Conservation (phyloP, 2,329 filamentous ascomycete genomes). For the Thelonectria olida region DNA sequence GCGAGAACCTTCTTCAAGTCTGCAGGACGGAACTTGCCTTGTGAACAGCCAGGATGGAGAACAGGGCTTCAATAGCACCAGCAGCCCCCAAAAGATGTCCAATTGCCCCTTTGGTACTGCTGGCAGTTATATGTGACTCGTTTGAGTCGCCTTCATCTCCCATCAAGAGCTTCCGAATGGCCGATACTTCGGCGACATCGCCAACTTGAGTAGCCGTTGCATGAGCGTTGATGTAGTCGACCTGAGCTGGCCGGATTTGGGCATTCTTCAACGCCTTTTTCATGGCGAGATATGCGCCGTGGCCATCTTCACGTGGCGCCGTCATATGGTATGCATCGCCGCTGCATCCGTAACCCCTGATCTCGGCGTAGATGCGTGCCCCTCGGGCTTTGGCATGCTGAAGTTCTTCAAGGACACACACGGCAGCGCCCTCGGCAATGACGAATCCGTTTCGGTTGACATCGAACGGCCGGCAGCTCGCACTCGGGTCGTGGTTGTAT, state of each 20-base stretch:
- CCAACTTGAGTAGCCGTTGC: conserved; percentile 89
- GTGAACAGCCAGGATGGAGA: conserved; percentile 80
- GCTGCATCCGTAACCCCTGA: conserved; percentile 89
- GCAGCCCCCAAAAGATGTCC: conserved; percentile 93
- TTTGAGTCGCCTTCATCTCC: conserved; percentile 72
- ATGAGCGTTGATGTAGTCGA: conserved; percentile 96
- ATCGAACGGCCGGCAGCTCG: conserved; percentile 90
- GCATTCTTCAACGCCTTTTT: conserved; percentile 80
- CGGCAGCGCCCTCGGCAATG: conserved; percentile 89
- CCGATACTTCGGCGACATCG: conserved; percentile 86
- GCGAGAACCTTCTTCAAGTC: neutral
- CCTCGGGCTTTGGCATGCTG: conserved; percentile 85
- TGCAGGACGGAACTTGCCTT: conserved; percentile 65
- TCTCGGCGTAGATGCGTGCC: conserved; percentile 86
- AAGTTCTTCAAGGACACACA: conserved; percentile 88
- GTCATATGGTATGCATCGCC: conserved; percentile 96
- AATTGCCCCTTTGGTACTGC: conserved; percentile 92
- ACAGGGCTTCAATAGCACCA: conserved; percentile 89
- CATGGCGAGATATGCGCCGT: conserved; percentile 87
- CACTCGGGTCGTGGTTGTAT: conserved; percentile 76
- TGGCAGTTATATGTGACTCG: conserved; percentile 78
- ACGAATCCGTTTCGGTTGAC: conserved; percentile 84
- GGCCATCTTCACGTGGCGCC: conserved; percentile 83
- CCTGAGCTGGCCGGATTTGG: conserved; percentile 69
- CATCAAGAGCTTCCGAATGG: conserved; percentile 81